Evolutionary conservation across 305 asterid species (phyloP).

Genomic region (Solanum hybrid): DNA sequence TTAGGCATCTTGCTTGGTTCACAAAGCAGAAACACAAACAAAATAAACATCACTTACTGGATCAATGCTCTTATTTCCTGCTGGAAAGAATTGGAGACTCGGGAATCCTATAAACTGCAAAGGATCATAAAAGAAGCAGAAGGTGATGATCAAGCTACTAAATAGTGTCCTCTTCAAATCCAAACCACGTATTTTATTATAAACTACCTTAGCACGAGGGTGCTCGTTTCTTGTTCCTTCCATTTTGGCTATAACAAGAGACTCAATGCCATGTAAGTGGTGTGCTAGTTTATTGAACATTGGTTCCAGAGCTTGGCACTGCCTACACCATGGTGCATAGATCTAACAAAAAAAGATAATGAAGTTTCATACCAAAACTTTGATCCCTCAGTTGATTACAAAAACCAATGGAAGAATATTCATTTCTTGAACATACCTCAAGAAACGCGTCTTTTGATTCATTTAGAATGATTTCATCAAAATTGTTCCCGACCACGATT

Average conservation of each 20-base stretch:
- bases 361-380: conserved; percentile 1
- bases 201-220: conserved; percentile 65
- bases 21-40: neutral
- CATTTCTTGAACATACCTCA: conserved; percentile 5
- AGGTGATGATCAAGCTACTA: neutral
- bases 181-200: neutral
- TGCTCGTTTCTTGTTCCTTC: conserved; percentile 93
- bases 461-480: conserved; percentile 6
- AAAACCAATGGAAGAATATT: neutral
- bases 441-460: conserved; percentile 7
- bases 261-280: conserved; percentile 55
- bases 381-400: neutral
- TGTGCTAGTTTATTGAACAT: conserved; percentile 76
- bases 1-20: neutral
- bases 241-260: conserved; percentile 85
- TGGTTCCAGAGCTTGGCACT: conserved; percentile 86
- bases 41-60: conserved; percentile 8
- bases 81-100: conserved; percentile 9
- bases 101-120: conserved; percentile 16
- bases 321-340: conserved; percentile 96
- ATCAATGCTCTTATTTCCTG: conserved; percentile 13
- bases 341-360: conserved; percentile 26
- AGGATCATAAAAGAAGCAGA: neutral
- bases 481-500: conserved; percentile 14
- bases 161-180: neutral